Percentiles rank a stretch among this genome's conserved stretches.
Evolutionary conservation across 2,329 filamentous ascomycete genomes (phyloP).

Genomic region (Pseudogymnoascus sp.): DNA sequence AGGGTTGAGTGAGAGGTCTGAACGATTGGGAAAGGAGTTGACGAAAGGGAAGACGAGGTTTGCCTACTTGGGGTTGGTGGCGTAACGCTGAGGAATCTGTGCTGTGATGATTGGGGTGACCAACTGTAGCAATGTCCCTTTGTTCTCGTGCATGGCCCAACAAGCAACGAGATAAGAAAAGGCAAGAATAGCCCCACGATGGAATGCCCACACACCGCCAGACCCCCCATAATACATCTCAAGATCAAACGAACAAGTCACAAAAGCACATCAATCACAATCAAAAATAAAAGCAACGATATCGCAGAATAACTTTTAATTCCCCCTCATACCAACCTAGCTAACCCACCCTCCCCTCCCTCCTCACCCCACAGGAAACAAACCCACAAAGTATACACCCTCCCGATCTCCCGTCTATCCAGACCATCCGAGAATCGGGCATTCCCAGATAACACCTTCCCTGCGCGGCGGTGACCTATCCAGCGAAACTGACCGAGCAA

Average conservation of each 20-base stretch:
- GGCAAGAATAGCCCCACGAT: background rate
- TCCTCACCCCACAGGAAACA: background rate
- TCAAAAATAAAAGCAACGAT: background rate
- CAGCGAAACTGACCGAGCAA: background rate
- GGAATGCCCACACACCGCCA: background rate
- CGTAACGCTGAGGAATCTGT: too few relatives aligned
- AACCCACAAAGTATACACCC: background rate
- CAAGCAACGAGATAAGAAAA: background rate
- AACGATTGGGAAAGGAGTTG: too few relatives aligned
- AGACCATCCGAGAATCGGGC: conserved; percentile 3
- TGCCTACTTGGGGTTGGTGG: too few relatives aligned
- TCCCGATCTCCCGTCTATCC: conserved; percentile 6
- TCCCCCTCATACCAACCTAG: background rate
- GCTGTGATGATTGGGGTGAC: too few relatives aligned
- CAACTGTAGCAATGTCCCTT: too few relatives aligned
- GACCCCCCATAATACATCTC: background rate
- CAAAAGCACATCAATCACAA: background rate
- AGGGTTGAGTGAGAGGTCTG: background rate
- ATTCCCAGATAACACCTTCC: conserved; percentile 6
- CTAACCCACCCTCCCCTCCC: background rate
- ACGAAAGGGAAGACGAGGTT: too few relatives aligned
- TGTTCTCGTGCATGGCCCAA: too few relatives aligned
- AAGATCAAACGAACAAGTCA: background rate
- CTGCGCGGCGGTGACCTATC: conserved; percentile 5
- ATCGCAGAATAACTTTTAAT: background rate